Evolutionary conservation across 2,329 filamentous ascomycete genomes (phyloP), one percentile per base, ranked within the genome.

Genomic region (Venturia pyrina): DNA sequence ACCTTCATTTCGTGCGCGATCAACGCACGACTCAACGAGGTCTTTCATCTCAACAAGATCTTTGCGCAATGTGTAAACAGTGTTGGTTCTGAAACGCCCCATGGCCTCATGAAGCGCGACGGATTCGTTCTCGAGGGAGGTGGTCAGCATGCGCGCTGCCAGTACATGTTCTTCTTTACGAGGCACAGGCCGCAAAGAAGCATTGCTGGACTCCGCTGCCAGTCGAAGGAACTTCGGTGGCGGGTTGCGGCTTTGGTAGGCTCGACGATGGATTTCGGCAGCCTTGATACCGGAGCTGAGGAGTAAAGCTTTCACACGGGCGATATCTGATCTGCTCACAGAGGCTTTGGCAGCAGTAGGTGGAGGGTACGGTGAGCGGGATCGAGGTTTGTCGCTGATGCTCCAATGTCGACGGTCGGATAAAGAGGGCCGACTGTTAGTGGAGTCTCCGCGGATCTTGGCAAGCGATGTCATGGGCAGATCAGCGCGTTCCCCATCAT

Each of bases 271-370:
- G 65, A 97, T 90, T 72, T 95, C 46, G 4, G 66, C 64, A 11
- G 93, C 93, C 77, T 96, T 96, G 72, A 97, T 87, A n/a, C 92
- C 93, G 0, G 91, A 91, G 68, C 88, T 89, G 28, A 96, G 80
- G 50, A 96, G 84, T 10, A 96, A 81, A 0, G 91, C 85, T 66
- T 87, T 84, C 2, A 93, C 82, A n/a, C 91, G 87, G 19, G 89
- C 89, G 64, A 96, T 83, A 70, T 97, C 93, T n/a, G 85, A 70
- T 41, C n/a, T 37, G 43, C 37, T 53, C 43, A 57, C 21, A 7
- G 65, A 28, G 28, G 48, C 57, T 60, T 37, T 41, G 5, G 50
- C 10, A 7, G 21, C 21, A 59, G 15, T 37, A 4, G 53, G 53
- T 21, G 41, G 21, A 34, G 37, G 41, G 19, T 43, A 41, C 44